phyloP scores from a whole-genome alignment of 1,284 basidiomycete species.

The Ceratobasidium sp. region DNA sequence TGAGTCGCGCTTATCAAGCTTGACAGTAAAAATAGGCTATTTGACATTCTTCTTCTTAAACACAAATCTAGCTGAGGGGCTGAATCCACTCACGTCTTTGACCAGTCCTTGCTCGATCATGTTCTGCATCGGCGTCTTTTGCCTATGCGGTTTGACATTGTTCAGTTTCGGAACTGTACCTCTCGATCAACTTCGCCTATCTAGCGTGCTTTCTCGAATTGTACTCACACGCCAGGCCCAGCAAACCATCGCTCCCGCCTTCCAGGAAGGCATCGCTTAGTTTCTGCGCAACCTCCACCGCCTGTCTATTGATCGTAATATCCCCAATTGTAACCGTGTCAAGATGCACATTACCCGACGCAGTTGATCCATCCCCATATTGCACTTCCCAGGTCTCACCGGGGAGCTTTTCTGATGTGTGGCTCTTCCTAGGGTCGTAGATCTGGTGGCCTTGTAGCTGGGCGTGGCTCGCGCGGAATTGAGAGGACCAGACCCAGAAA shows the following conservation, averaged over 20 bases:
- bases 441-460: constrained; percentile 24
- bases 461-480: neutral
- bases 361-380: constrained; percentile 41
- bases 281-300: constrained; percentile 37
- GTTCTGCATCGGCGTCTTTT: constrained; percentile 42
- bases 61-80: neutral
- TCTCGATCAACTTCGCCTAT: constrained; percentile 7
- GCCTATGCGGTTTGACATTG: constrained; percentile 5
- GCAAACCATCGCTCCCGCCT: constrained; percentile 35
- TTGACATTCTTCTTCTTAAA: neutral
- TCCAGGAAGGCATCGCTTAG: constrained; percentile 37
- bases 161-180: constrained; percentile 14
- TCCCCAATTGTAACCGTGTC: constrained; percentile 37
- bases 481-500: constrained; percentile 40
- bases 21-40: constrained; percentile 42
- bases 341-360: constrained; percentile 37
- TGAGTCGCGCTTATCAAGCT: constrained; percentile 39
- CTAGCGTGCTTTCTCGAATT: neutral
- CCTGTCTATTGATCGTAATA: constrained; percentile 34
- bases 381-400: constrained; percentile 40
- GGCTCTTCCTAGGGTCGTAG: constrained; percentile 40
- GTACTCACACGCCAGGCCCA: constrained; percentile 36
- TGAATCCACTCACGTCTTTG: neutral
- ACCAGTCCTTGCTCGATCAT: constrained; percentile 42
- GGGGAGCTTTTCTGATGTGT: constrained; percentile 17